These are phyloP conservation scores for Sherardia arvensis DNA, from an alignment of 257 asterid species.

Conservation along the genomic window DNA sequence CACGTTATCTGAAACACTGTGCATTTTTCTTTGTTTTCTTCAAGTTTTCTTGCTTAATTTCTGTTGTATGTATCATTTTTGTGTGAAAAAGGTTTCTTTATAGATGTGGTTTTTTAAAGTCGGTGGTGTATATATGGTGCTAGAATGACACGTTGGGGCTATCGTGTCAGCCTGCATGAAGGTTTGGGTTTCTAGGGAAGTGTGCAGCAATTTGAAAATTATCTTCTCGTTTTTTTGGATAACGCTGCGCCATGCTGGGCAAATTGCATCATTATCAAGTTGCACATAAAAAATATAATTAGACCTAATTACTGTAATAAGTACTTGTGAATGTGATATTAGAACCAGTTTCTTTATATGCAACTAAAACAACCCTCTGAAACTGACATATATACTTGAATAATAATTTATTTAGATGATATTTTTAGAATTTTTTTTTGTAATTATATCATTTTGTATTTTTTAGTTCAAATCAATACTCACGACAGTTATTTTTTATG, in stretches of 20 bases:
- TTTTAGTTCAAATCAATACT: too few relatives aligned
- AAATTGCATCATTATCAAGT: neutral
- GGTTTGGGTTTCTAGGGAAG: neutral
- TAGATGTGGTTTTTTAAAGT: neutral
- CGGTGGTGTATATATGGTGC: neutral
- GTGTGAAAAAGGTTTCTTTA: neutral
- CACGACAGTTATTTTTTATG: too few relatives aligned
- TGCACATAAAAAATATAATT: too few relatives aligned
- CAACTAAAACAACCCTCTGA: too few relatives aligned
- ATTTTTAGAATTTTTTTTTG: too few relatives aligned
- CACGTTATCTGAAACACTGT: slow-evolving; percentile 45
- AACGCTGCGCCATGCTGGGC: neutral
- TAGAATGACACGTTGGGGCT: slow-evolving; percentile 13
- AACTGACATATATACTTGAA: too few relatives aligned
- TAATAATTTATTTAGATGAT: too few relatives aligned
- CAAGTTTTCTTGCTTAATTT: neutral
- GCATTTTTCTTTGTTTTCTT: slow-evolving; percentile 32
- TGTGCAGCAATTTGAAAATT: too few relatives aligned
- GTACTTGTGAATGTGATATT: too few relatives aligned
- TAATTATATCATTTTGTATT: too few relatives aligned
- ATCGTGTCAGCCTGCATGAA: slow-evolving; percentile 26
- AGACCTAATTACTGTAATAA: too few relatives aligned
- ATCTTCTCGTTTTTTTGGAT: neutral
- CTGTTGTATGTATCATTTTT: neutral
- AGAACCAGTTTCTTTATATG: too few relatives aligned